phyloP scores from a whole-genome alignment of 805 yeast species.

The Grigorovia humatica region DNA sequence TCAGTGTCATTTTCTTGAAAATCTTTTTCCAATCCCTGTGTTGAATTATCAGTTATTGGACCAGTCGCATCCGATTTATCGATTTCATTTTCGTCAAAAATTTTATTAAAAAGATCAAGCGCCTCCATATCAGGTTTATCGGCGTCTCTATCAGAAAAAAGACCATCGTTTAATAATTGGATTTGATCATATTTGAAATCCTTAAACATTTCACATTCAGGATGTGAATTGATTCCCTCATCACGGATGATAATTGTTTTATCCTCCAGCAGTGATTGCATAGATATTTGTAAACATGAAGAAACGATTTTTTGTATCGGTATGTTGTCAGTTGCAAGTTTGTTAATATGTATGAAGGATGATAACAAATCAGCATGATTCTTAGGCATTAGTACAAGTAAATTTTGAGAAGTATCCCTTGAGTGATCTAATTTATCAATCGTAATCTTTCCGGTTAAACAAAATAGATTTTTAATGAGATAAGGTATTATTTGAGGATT shows the following conservation, averaged over 20 bases:
- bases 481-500: slow-evolving; percentile 16
- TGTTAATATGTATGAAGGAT: slow-evolving; percentile 6
- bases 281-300: background rate
- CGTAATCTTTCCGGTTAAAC: background rate
- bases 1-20: background rate
- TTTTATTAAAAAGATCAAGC: slow-evolving; percentile 5
- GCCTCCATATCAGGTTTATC: slow-evolving; percentile 2
- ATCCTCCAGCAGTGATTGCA: background rate
- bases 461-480: slow-evolving; percentile 10
- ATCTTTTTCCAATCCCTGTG: background rate
- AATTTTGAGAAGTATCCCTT: background rate
- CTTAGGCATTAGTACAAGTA: background rate
- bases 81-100: slow-evolving; percentile 4
- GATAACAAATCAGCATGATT: slow-evolving; percentile 14
- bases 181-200: background rate
- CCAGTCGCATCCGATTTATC: background rate
- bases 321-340: background rate
- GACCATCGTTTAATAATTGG: background rate
- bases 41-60: background rate
- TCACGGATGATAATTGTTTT: background rate
- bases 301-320: background rate
- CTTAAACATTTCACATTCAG: background rate
- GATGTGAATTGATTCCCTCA: background rate
- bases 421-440: background rate
- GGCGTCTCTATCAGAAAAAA: background rate